Evolutionary conservation across 768 basidiomycete genomes (phyloP), one percentile per base, ranked within the genome.

Genomic region (Kwoniella sp.): DNA sequence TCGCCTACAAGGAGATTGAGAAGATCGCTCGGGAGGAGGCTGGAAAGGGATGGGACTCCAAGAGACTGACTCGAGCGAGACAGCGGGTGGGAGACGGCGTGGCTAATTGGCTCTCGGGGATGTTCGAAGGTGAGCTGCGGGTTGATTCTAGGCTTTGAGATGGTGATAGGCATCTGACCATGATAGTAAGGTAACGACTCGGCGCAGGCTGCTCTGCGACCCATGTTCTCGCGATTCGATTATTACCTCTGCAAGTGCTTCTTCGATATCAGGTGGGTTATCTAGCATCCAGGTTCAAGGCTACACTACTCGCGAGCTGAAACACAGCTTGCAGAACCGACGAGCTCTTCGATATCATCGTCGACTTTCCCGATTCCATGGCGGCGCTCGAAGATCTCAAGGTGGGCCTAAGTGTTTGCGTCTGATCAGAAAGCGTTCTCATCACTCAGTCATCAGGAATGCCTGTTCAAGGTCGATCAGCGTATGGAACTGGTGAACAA

Each of bases 341-440:
- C 42, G 92, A 98, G 71, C 85, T 98, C 17, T 98, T 95, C 67
- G 89, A 93, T 60, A 95, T 98, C 50, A 93, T 98, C 52, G 84
- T 96, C 49, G 89, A 93, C 64, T 92, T 83, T 62, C 91, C 93
- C 0, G 87, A 91, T 55, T 93, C 92, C 0, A 79, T 78, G 59
- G 83, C 85, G 3, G 91, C 90, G 0, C 75, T 98, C 17, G 80
- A 86, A 50, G 95, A 99, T 75, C 78, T 98, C 17, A 86, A 82
- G 76, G 90, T 88, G 54, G 20, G 72, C 46, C n/a, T 20, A 6
- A 11, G 7, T 36, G 17, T 34, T 5, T 6, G 23, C 33, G 17
- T 3, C 32, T 55, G 28, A 10, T 11, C 17, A 32, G 43, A 48
- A 28, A 23, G 46, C 37, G 12, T 32, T 51, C 14, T n/a, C 20